phyloP scores from a whole-genome alignment of 73 alveolate species.

The Symbiodinium natans region DNA sequence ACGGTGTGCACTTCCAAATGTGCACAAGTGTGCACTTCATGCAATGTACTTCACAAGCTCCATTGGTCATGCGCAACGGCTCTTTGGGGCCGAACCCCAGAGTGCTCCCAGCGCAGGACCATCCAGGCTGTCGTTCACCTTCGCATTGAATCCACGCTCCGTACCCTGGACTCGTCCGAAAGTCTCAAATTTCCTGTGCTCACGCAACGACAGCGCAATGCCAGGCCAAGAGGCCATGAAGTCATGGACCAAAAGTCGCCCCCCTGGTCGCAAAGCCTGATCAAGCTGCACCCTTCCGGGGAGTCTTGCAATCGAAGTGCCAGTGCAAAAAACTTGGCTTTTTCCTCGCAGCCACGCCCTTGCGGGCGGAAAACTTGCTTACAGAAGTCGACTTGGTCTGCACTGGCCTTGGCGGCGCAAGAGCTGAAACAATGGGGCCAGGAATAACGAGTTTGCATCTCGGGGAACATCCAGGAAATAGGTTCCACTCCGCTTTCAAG shows the following conservation, averaged over 20 bases:
- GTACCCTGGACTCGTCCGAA: too few relatives aligned
- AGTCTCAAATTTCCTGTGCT: not conserved
- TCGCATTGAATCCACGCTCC: not conserved
- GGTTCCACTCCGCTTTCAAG: too few relatives aligned
- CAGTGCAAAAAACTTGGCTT: too few relatives aligned
- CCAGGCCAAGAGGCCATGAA: conserved; percentile 34
- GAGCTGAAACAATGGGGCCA: conserved; percentile 9
- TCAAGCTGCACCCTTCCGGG: not conserved
- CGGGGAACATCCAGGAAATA: too few relatives aligned
- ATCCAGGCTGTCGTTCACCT: conserved; percentile 84
- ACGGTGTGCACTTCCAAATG: too few relatives aligned
- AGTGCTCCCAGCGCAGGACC: conserved; percentile 91
- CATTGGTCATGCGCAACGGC: not conserved
- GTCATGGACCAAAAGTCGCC: conserved; percentile 82
- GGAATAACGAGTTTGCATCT: not conserved
- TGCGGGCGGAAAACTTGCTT: not conserved
- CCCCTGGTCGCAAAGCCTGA: conserved; percentile 91
- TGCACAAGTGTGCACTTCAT: too few relatives aligned
- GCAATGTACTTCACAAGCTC: too few relatives aligned
- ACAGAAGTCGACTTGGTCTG: not conserved
- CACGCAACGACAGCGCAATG: not conserved
- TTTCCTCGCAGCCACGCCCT: not conserved
- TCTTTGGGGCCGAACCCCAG: conserved; percentile 23
- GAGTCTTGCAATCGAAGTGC: too few relatives aligned
- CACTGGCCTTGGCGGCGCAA: conserved; percentile 19